phyloP scores from a whole-genome alignment of 257 asterid genomes.

The Ilex aquifolium region DNA sequence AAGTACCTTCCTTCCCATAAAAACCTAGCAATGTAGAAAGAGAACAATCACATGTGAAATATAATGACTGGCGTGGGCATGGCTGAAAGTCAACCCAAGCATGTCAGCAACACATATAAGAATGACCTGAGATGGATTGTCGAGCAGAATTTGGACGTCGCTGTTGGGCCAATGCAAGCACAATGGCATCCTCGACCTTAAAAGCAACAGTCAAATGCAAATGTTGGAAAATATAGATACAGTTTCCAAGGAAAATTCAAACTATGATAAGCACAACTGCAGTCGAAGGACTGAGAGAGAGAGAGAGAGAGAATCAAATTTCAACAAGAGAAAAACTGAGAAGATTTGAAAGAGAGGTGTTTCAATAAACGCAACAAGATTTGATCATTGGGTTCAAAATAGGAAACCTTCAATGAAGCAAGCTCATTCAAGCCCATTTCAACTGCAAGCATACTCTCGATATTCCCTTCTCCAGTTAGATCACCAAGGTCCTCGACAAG shows the following conservation, averaged over 20 bases:
- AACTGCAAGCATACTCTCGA: conserved; percentile 91
- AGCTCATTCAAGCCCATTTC: conserved; percentile 95
- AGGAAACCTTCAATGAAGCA: conserved; percentile 73
- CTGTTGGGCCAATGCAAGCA: conserved; percentile 82
- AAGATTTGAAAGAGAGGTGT: too few relatives aligned
- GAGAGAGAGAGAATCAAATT: neutral
- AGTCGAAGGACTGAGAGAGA: neutral
- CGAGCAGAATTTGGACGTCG: conserved; percentile 80
- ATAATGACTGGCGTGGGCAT: too few relatives aligned
- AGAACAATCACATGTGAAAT: too few relatives aligned
- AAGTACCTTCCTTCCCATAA: too few relatives aligned
- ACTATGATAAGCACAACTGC: too few relatives aligned
- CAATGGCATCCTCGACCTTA: conserved; percentile 89
- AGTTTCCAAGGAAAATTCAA: too few relatives aligned
- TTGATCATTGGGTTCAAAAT: neutral
- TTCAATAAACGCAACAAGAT: too few relatives aligned
- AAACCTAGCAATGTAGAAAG: neutral
- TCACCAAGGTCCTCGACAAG: conserved; percentile 72
- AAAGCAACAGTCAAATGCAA: neutral
- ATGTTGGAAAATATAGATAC: too few relatives aligned
- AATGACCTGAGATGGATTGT: conserved; percentile 66
- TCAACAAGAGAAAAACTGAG: too few relatives aligned
- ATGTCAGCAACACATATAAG: conserved; percentile 6
- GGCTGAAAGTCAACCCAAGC: neutral
- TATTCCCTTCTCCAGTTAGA: conserved; percentile 91